Evolutionary conservation across 73 alveolate species (phyloP), one percentile per base, ranked within the genome.

Genomic region (Blepharisma stoltei): DNA sequence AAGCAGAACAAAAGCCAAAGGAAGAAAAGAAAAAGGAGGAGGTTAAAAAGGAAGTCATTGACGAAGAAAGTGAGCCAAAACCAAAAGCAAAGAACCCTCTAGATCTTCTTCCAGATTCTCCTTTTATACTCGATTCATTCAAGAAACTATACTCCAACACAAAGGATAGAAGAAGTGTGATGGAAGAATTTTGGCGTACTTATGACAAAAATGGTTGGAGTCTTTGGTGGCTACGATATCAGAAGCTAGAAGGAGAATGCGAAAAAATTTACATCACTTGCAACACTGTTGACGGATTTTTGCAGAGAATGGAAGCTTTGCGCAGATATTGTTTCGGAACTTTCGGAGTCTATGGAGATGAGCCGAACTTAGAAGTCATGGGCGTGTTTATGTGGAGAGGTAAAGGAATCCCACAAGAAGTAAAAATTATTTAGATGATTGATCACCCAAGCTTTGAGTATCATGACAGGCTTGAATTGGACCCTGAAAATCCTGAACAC

Each of bases 341-440:
- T 37, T 84, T 83, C 50, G 95, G 96, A 54, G 93, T 95, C 68
- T 89, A 88, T 79, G 98, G 99, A 49, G 97, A 86, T 41, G 98
- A 90, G 67, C 98, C 97, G 18, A 81, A 82, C 71, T 94, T 91
- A 45, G 95, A 95, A 52, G 85, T 94, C 52, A 87, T 82, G 78
- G 99, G 98, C 55, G 95, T 90, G 55, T 94, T 95, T 92, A 66
- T 95, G 89, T 87, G 94, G 97, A 91, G 96, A 92, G 99, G 99
- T 37, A 68, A 78, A 11, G 96, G 78, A 9, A 86, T 92, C 67
- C 97, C 93, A 47, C 55, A 81, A 38, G 90, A 80, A 53, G 77
- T 92, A 85, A 32, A 32, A 32, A 1, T 32, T 32, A 32, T 32
- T 32, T 32, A 32, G 41, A 32, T 32, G 41, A 82, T 82, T 70